Base-by-base conservation (phyloP, 1,139 yeast genomes). In the Pichia sp. region DNA sequence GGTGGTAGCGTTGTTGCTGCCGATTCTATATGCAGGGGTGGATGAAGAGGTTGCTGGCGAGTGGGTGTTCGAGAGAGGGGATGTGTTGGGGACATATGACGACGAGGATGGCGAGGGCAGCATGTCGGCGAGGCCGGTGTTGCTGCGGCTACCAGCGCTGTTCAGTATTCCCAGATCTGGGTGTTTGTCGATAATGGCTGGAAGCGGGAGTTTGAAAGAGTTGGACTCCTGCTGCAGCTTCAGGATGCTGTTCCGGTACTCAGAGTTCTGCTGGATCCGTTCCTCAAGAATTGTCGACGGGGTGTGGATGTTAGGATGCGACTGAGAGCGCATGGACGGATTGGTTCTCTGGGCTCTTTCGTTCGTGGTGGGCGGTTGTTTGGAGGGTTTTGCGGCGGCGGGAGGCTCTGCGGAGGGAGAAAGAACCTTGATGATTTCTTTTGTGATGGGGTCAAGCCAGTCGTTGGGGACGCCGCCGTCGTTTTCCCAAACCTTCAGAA, bases 401-500 rank as follows among this genome's bases (percentile, higher is more conserved):
- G 36, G 8, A 11, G n/a, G 7, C 41, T n/a, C 16, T 15, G 13
- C 41, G 13, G 41, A 10, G n/a, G 41, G 41, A 36, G 41, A 36
- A 6, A 58, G 41, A 11, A 60, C 36, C 15, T 47, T 50, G 8
- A 52, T 54, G 19, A 61, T 57, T 49, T 61, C 62, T 26, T 55
- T 57, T 13, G 64, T 58, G 13, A 70, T 57, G 42, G 66, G 66
- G 49, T 67, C 70, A 6, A 62, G 47, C 44, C 58, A 60, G 13
- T 57, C 57, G 13, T 41, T 32, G 2, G 62, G 54, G 47, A 65
- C 57, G 19, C 58, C 54, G 40, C 67, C 68, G 53, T 64, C 61
- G 61, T 66, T 61, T 53, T 61, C 61, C 72, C 68, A 62, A 19
- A 64, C 59, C 29, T 64, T 63, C 29, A 66, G 55, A 50, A 69